A percentile compares a stretch with the other conserved stretches of the same genome.
These are phyloP conservation scores for Parsonsia alboflavescens DNA, from an alignment of 257 asterid genomes.

Conservation along the genomic window DNA sequence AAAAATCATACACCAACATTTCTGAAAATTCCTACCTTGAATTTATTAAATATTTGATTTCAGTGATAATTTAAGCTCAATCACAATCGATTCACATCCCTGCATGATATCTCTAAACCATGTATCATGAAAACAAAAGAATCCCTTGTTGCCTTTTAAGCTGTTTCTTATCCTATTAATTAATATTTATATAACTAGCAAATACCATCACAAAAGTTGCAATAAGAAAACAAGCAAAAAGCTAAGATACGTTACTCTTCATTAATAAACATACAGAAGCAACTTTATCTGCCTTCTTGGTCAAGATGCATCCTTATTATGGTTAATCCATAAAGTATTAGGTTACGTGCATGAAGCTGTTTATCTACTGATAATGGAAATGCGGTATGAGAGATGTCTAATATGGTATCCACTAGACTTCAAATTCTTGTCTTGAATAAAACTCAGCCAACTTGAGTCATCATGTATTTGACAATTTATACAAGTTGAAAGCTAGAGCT, in stretches of 20 bases:
- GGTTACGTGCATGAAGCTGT: not conserved
- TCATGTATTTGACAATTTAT: slow-evolving; percentile 3
- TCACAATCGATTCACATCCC: not conserved
- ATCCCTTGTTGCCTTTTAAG: not conserved
- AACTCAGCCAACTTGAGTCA: slow-evolving; percentile 5
- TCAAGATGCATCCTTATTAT: not conserved
- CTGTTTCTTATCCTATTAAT: not conserved
- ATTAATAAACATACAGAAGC: not conserved
- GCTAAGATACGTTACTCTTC: not conserved
- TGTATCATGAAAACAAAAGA: not conserved
- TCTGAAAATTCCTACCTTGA: not conserved
- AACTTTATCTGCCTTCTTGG: not conserved
- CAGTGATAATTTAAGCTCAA: not conserved
- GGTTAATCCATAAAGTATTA: not conserved
- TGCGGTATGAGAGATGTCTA: not conserved
- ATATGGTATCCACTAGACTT: not conserved
- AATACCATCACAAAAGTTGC: not conserved
- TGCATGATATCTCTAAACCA: not conserved
- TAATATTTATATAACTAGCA: not conserved
- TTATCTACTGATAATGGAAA: not conserved
- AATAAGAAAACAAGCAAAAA: not conserved
- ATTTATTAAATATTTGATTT: not conserved
- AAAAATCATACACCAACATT: not conserved
- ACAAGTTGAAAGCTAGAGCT: slow-evolving; percentile 20
- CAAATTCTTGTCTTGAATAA: not conserved